Base-by-base conservation (phyloP, 2,329 filamentous ascomycete genomes). In the Thelonectria rubi region DNA sequence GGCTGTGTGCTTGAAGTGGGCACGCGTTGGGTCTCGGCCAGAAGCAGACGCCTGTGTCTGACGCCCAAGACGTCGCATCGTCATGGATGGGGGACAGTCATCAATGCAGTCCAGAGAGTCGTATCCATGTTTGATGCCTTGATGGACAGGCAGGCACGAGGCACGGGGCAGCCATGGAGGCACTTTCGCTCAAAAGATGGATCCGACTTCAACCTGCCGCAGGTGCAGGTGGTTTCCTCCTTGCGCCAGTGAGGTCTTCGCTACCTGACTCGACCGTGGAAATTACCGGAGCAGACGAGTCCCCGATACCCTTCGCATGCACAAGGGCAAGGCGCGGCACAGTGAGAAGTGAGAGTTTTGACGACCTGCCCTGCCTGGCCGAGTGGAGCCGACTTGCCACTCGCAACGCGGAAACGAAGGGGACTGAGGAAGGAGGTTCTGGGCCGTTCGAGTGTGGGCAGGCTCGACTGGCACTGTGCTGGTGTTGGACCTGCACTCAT, bases 361-460 rank as follows among this genome's bases (percentile, higher is more conserved):
- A 37, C 24, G 4, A 30, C 26, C 57, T 60, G 56, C 26, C 42
- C 30, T 53, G 43, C 40, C 46, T 26, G 52, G 47, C 40, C 43
- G 51, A 52, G 46, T 47, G 34, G 40, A 53, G 32, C 24, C 51
- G 53, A 50, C 47, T 61, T 47, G 58, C 58, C 58, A 61, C 53
- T 34, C 52, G 55, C 39, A 47, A 39, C 10, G 26, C 26, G 26
- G 26, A 30, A 30, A 30, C 26, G 26, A 30, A 30, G 26, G 26
- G 7, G 26, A 30, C 26, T 37, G 11, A 49, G 18, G 52, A 48
- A 56, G 24, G 34, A 42, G 34, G 34, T 34, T 49, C 24, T 12
- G 47, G 12, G 15, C 12, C n/a, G 12, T 14, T 20, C 9, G n/a
- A 46, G 43, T 37, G 15, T 37, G 34, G 34, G 11, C 11, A 15